These are phyloP conservation scores for Croton laevigatus DNA, from an alignment of 441 rosid genomes.

Conservation along the genomic window DNA sequence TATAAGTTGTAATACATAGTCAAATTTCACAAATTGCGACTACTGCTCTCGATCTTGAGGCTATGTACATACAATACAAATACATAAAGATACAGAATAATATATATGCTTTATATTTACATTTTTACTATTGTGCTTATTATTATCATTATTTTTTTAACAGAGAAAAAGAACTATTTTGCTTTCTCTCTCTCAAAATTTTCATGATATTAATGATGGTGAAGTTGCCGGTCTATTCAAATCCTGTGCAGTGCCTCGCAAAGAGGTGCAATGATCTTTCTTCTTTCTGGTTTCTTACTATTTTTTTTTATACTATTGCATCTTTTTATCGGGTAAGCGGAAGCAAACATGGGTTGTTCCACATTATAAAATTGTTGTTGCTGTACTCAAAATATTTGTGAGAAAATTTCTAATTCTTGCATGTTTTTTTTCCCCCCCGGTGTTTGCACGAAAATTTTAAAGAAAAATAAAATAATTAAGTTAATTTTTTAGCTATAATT, in stretches of 20 bases:
- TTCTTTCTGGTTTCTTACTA: not conserved
- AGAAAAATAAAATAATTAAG: too few relatives aligned
- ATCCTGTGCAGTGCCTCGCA: slow-evolving; percentile 29
- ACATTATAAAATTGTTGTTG: not conserved
- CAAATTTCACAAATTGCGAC: too few relatives aligned
- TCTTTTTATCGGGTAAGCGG: slow-evolving; percentile 7
- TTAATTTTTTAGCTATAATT: too few relatives aligned
- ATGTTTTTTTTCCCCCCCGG: not conserved
- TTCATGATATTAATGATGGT: slow-evolving; percentile 23
- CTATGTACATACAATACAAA: too few relatives aligned
- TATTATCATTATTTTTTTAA: too few relatives aligned
- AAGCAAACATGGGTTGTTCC: not conserved
- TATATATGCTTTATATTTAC: too few relatives aligned
- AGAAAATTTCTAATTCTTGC: slow-evolving; percentile 2
- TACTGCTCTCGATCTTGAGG: too few relatives aligned
- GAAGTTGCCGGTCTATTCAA: slow-evolving; percentile 25
- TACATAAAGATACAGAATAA: too few relatives aligned
- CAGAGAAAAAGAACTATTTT: too few relatives aligned
- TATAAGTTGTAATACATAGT: too few relatives aligned
- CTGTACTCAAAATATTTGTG: not conserved
- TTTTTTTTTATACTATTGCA: not conserved
- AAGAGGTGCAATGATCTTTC: slow-evolving; percentile 38
- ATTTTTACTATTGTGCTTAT: too few relatives aligned
- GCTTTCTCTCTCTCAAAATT: too few relatives aligned
- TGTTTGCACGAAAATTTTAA: not conserved